These are phyloP conservation scores for Agaricus subrufescens DNA, from an alignment of 768 basidiomycete species.

Conservation along the genomic window DNA sequence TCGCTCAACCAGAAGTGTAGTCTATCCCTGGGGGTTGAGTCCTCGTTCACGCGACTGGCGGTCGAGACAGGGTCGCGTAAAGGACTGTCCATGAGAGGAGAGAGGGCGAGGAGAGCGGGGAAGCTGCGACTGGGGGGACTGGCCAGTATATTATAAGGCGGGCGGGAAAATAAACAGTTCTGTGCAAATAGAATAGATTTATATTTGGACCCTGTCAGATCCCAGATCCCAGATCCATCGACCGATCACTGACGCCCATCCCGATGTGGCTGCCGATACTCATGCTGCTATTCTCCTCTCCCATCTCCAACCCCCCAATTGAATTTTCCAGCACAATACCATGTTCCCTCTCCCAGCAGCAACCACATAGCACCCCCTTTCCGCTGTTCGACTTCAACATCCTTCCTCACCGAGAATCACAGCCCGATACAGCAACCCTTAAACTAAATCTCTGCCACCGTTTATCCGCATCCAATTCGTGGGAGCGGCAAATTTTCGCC, in stretches of 20 bases:
- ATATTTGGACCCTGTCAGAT: conserved; percentile 4
- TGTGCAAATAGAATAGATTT: conserved; percentile 1
- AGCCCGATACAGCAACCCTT: too few relatives aligned
- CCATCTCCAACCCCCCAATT: neutral
- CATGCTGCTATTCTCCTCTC: neutral
- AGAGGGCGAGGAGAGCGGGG: neutral
- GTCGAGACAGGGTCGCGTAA: neutral
- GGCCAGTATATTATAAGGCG: conserved; percentile 1
- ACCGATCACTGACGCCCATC: neutral
- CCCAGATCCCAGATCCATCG: conserved; percentile 3
- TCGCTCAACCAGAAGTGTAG: conserved; percentile 8
- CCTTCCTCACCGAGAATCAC: neutral
- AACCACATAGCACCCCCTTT: neutral
- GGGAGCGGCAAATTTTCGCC: conserved; percentile 1
- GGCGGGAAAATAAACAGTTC: conserved; percentile 7
- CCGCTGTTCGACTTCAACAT: neutral
- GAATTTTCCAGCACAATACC: conserved; percentile 1
- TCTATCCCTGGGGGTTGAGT: neutral
- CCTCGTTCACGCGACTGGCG: conserved; percentile 2
- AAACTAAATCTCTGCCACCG: neutral
- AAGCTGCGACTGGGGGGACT: neutral
- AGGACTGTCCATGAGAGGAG: neutral
- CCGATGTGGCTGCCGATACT: neutral
- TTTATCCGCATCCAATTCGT: conserved; percentile 9
- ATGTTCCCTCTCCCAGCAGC: neutral